phyloP scores from a whole-genome alignment of 2,329 filamentous ascomycete genomes.

The Epichloe glyceriae region DNA sequence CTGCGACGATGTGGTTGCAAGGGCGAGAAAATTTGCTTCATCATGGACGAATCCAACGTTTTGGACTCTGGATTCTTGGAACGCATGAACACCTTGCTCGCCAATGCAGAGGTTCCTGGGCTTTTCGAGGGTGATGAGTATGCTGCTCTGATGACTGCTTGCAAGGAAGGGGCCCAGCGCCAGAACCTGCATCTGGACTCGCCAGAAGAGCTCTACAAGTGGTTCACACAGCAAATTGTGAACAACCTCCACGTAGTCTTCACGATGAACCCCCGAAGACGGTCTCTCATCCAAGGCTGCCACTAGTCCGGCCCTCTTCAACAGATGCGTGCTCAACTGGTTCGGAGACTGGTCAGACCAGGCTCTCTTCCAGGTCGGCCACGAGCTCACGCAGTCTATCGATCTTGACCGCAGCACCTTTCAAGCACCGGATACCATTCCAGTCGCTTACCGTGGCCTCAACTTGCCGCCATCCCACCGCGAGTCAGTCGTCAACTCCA shows the following conservation, averaged over 20 bases:
- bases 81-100: conserved; percentile 96
- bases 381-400: conserved; percentile 89
- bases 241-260: conserved; percentile 99
- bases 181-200: conserved; percentile 93
- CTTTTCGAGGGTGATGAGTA: conserved; percentile 99
- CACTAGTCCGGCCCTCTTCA: conserved; percentile 96
- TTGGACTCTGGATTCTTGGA: conserved; percentile 97
- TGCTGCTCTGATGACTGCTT: conserved; percentile 96
- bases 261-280: conserved; percentile 98
- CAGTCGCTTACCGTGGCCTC: conserved; percentile 80
- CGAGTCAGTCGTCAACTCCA: conserved; percentile 87
- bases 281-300: conserved; percentile 92
- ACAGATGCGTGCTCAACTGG: conserved; percentile 99
- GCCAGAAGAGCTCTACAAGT: conserved; percentile 99
- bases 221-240: conserved; percentile 98
- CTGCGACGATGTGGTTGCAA: conserved; percentile 90
- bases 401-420: conserved; percentile 86
- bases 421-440: conserved; percentile 76
- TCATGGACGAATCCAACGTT: conserved; percentile 99
- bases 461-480: conserved; percentile 77
- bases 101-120: conserved; percentile 97
- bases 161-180: conserved; percentile 93
- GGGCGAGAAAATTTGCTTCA: conserved; percentile 99
- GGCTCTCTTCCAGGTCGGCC: conserved; percentile 93
- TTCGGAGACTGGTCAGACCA: conserved; percentile 99